Conservation (phyloP, 805 yeast species). For the Teunomyces lycoperdinae region DNA sequence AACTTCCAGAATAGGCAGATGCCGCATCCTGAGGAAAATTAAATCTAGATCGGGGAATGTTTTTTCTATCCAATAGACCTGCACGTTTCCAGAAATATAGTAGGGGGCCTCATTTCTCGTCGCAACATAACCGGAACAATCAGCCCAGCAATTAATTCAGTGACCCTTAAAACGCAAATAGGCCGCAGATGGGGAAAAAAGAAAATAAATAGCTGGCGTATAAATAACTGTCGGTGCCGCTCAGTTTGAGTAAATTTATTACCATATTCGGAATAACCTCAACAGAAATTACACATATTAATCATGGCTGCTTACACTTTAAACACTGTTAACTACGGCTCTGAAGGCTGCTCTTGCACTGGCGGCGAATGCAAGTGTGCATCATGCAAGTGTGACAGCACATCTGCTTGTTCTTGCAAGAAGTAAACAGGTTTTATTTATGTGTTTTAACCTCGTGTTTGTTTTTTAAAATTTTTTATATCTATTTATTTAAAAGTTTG, state of each 20-base stretch:
- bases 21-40: not conserved
- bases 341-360: conserved; percentile 7
- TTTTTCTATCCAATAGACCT: not conserved
- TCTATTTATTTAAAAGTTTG: not conserved
- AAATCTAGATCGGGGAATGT: not conserved
- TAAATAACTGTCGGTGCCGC: not conserved
- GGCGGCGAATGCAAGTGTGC: conserved; percentile 6
- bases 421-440: not conserved
- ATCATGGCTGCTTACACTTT: conserved; percentile 5
- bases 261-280: not conserved
- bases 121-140: too few relatives aligned
- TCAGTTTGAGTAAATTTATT: not conserved
- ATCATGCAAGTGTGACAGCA: not conserved
- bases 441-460: not conserved
- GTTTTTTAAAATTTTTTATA: not conserved
- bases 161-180: not conserved
- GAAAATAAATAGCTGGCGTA: not conserved
- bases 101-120: too few relatives aligned
- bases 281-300: not conserved
- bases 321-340: conserved; percentile 7
- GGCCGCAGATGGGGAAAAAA: not conserved
- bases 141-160: not conserved
- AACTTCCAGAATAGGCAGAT: not conserved
- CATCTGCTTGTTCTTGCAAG: not conserved
- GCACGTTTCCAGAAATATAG: not conserved